Conservation (phyloP, 2,329 filamentous ascomycete genomes). For the Cordyceps cateniannulata region DNA sequence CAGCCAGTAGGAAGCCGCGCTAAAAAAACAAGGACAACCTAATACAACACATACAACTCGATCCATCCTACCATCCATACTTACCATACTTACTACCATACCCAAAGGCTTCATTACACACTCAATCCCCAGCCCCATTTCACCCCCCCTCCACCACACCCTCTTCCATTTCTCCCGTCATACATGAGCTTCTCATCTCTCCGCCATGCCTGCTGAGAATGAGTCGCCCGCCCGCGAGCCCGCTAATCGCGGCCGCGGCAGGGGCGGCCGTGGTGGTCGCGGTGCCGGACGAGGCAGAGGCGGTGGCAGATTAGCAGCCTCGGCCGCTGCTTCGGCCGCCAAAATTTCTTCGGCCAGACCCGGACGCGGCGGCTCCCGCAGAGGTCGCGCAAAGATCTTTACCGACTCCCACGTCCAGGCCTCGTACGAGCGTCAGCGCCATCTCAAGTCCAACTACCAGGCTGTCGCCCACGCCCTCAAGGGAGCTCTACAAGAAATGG, state of each 20-base stretch:
- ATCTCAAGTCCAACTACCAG: constrained; percentile 60
- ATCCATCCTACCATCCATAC: background rate
- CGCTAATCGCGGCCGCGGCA: constrained; percentile 27
- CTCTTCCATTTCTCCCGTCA: constrained; percentile 7
- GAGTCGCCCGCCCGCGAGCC: constrained; percentile 32
- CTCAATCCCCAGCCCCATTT: background rate
- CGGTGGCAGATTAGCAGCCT: constrained; percentile 19
- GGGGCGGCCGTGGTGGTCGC: constrained; percentile 13
- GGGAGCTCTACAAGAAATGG: constrained; percentile 58
- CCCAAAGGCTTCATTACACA: background rate
- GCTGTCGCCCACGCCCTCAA: constrained; percentile 57
- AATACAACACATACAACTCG: constrained; percentile 8
- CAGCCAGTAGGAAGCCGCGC: constrained; percentile 5
- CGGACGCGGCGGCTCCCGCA: constrained; percentile 33
- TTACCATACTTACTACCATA: background rate
- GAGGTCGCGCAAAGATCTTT: constrained; percentile 51
- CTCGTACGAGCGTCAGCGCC: constrained; percentile 56
- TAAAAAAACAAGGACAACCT: constrained; percentile 9
- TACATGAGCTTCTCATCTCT: constrained; percentile 26
- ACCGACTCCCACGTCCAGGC: constrained; percentile 48
- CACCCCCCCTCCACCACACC: background rate
- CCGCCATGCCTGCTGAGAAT: constrained; percentile 32
- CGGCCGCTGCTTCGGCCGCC: constrained; percentile 25
- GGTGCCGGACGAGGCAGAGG: constrained; percentile 17
- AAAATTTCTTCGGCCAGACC: constrained; percentile 31